phyloP scores from a whole-genome alignment of 2,329 filamentous ascomycete species.

The Botrytis paeoniae region DNA sequence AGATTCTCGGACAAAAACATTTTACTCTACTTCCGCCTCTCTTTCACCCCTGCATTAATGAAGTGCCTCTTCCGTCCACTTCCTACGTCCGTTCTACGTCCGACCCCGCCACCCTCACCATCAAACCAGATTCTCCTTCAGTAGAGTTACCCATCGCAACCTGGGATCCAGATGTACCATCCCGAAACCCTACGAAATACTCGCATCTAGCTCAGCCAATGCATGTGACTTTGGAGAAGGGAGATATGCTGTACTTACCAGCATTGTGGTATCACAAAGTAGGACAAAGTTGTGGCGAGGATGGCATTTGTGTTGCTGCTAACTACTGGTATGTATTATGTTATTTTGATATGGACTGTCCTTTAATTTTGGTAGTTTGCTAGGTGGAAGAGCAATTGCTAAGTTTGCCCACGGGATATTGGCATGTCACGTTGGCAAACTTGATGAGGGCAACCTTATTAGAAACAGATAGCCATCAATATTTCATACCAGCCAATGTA shows the following conservation, averaged over 20 bases:
- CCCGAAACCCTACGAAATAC: conserved; percentile 49
- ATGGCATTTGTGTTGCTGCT: conserved; percentile 72
- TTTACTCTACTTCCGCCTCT: conserved; percentile 73
- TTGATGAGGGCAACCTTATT: background rate
- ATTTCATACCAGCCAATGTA: too few relatives aligned
- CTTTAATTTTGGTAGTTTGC: background rate
- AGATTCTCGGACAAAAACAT: conserved; percentile 69
- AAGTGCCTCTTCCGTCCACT: conserved; percentile 7
- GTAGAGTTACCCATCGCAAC: conserved; percentile 61
- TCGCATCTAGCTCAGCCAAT: conserved; percentile 59
- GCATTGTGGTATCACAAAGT: conserved; percentile 87
- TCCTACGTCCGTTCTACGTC: conserved; percentile 5
- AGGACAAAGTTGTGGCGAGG: conserved; percentile 63
- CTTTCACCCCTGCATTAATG: conserved; percentile 19
- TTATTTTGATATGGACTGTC: background rate
- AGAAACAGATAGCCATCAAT: background rate
- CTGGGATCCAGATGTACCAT: conserved; percentile 61
- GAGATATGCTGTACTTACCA: conserved; percentile 80
- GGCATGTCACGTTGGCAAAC: background rate
- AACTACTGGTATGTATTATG: conserved; percentile 67
- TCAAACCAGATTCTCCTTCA: background rate
- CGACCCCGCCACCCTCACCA: background rate
- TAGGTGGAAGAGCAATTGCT: background rate
- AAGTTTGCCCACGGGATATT: background rate
- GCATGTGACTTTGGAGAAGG: conserved; percentile 64